Evolutionary conservation across 805 yeast species (phyloP).

Genomic region (Kuraishia capsulata): DNA sequence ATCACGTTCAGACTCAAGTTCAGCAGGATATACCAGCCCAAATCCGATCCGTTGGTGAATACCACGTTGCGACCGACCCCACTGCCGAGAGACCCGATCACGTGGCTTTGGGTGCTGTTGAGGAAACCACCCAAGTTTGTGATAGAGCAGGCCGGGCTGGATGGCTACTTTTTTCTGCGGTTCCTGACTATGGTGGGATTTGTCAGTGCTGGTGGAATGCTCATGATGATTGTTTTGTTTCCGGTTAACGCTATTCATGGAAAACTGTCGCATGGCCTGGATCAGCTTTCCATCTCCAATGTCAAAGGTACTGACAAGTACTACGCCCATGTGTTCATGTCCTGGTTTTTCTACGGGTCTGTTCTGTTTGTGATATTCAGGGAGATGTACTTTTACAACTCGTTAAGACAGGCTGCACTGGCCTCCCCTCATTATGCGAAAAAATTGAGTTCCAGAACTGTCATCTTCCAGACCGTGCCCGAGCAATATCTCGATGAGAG

Average conservation of each 20-base stretch:
- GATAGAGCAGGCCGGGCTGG: constrained; percentile 84
- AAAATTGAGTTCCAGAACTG: constrained; percentile 69
- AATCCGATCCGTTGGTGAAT: constrained; percentile 51
- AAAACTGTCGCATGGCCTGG: constrained; percentile 54
- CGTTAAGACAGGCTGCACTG: constrained; percentile 67
- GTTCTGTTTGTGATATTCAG: constrained; percentile 70
- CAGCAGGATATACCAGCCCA: constrained; percentile 77
- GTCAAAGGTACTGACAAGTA: constrained; percentile 51
- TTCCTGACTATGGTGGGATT: constrained; percentile 52
- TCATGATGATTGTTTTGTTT: constrained; percentile 61
- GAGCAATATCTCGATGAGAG: constrained; percentile 60
- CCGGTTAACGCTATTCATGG: constrained; percentile 77
- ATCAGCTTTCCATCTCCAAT: constrained; percentile 71
- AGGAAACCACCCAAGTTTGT: constrained; percentile 65
- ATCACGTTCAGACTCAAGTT: constrained; percentile 56
- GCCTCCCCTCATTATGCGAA: constrained; percentile 76
- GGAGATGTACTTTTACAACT: constrained; percentile 70
- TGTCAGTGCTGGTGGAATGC: constrained; percentile 45
- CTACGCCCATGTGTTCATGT: constrained; percentile 78
- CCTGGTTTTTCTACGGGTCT: constrained; percentile 70
- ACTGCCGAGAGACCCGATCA: constrained; percentile 54
- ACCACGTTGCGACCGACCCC: constrained; percentile 66
- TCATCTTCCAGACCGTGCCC: constrained; percentile 79
- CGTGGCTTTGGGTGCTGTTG: constrained; percentile 62
- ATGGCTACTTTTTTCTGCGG: constrained; percentile 85